These are phyloP conservation scores for Cetradonia linearis DNA, from an alignment of 495 filamentous ascomycete genomes.

Conservation along the genomic window DNA sequence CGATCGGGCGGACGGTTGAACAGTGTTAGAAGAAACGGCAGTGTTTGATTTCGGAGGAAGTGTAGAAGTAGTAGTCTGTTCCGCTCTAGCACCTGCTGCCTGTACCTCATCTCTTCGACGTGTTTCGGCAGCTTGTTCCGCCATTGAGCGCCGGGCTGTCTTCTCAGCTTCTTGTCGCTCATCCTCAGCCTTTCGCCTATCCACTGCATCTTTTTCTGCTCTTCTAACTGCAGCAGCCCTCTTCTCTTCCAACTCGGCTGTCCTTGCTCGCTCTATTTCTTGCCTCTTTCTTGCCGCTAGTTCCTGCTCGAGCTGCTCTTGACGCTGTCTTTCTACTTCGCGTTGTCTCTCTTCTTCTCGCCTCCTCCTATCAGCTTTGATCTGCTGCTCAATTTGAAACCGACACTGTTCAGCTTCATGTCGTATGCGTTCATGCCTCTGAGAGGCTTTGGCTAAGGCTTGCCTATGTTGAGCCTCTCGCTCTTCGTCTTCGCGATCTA, in stretches of 20 bases:
- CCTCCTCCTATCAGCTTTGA: conserved; percentile 17
- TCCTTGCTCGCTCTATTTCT: conserved; percentile 23
- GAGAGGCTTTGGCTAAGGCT: conserved; percentile 52
- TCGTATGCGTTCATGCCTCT: conserved; percentile 52
- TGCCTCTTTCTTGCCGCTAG: conserved; percentile 22
- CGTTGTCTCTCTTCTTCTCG: conserved; percentile 44
- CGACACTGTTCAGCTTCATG: conserved; percentile 46
- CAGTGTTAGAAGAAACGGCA: background rate
- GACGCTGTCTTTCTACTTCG: conserved; percentile 30
- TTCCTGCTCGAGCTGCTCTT: conserved; percentile 36
- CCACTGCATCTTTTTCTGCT: conserved; percentile 20
- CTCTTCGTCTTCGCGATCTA: conserved; percentile 38
- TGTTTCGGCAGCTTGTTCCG: conserved; percentile 33
- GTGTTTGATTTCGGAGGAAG: background rate
- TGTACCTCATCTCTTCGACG: conserved; percentile 25
- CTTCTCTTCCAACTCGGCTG: conserved; percentile 32
- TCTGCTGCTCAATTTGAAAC: conserved; percentile 31
- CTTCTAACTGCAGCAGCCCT: conserved; percentile 24
- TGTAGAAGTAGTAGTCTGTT: background rate
- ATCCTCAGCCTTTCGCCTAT: conserved; percentile 29
- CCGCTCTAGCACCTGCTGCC: conserved; percentile 6
- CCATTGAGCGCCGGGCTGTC: conserved; percentile 30
- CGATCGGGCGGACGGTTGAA: conserved; percentile 12
- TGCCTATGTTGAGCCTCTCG: conserved; percentile 42
- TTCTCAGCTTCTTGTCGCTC: conserved; percentile 23